These are phyloP conservation scores for Lentinula novae-zelandiae DNA, from an alignment of 1,284 basidiomycete species.

Conservation along the genomic window DNA sequence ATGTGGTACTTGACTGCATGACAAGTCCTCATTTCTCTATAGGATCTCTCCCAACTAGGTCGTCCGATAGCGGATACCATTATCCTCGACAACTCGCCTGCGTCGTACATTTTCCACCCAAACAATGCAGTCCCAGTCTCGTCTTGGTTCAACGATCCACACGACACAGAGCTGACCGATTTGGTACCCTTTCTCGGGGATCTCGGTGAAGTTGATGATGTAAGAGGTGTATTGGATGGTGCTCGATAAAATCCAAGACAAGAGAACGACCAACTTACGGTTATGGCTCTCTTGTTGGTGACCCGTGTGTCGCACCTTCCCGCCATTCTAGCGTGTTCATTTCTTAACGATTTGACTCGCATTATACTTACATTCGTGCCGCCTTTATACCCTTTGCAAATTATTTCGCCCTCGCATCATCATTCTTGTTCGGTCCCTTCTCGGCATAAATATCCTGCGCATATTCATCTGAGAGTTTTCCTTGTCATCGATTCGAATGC, in stretches of 20 bases:
- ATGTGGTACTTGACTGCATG: constrained; percentile 3
- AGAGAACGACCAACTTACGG: constrained; percentile 41
- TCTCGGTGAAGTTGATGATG: constrained; percentile 82
- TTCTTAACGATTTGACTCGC: constrained; percentile 18
- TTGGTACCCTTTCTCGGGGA: constrained; percentile 92
- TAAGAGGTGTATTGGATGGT: constrained; percentile 88
- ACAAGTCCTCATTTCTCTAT: constrained; percentile 12
- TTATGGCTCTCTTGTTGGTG: constrained; percentile 39
- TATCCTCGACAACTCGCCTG: constrained; percentile 98
- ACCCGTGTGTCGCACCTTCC: not conserved
- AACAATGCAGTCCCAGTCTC: constrained; percentile 99
- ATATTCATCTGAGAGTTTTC: not conserved
- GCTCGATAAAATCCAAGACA: constrained; percentile 56
- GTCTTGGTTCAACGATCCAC: constrained; percentile 98
- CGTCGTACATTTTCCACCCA: constrained; percentile 99
- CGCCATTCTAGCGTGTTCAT: not conserved
- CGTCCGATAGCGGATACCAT: constrained; percentile 91
- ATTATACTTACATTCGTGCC: constrained; percentile 27
- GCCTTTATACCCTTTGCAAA: constrained; percentile 36
- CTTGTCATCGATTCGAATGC: not conserved
- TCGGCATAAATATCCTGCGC: not conserved
- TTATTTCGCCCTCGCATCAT: constrained; percentile 20
- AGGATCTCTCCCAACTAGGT: constrained; percentile 97
- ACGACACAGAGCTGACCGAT: constrained; percentile 96
- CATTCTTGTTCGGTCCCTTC: not conserved